Conservation (phyloP, 2,329 filamentous ascomycete genomes). For the Fusarium annulatum region DNA sequence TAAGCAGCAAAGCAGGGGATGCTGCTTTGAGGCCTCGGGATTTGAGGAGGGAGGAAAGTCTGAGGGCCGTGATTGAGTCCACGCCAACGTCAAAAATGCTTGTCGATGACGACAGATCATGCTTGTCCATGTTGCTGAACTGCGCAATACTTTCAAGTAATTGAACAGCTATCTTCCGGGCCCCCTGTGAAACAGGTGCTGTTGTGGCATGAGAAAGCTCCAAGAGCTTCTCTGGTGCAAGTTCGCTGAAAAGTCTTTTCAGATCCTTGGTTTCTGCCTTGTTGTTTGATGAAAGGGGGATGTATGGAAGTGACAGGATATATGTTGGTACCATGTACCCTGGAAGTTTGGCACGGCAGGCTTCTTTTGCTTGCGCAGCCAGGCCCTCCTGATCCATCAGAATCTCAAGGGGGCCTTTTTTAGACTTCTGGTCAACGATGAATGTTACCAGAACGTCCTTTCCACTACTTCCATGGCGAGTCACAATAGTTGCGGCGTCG, state of each 20-base stretch:
- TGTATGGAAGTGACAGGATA: slow-evolving; percentile 74
- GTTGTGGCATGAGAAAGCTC: slow-evolving; percentile 55
- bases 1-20: slow-evolving; percentile 75
- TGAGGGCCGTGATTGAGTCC: slow-evolving; percentile 86
- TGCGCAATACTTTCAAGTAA: slow-evolving; percentile 66
- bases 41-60: slow-evolving; percentile 73
- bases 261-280: slow-evolving; percentile 83
- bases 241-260: slow-evolving; percentile 70
- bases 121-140: slow-evolving; percentile 59
- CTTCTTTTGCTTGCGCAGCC: slow-evolving; percentile 61
- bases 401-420: slow-evolving; percentile 31
- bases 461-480: slow-evolving; percentile 75
- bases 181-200: slow-evolving; percentile 45
- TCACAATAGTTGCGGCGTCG: slow-evolving; percentile 81
- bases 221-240: slow-evolving; percentile 72
- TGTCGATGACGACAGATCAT: slow-evolving; percentile 62
- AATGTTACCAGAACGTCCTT: slow-evolving; percentile 89
- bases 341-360: slow-evolving; percentile 77
- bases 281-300: slow-evolving; percentile 89
- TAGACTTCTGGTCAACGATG: slow-evolving; percentile 52
- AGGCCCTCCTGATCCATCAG: slow-evolving; percentile 52
- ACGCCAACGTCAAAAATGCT: slow-evolving; percentile 89
- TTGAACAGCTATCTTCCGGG: slow-evolving; percentile 53
- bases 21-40: slow-evolving; percentile 69
- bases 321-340: slow-evolving; percentile 93